Evolutionary conservation across 805 yeast genomes (phyloP).

Genomic region (Kluyveromyces lactis): DNA sequence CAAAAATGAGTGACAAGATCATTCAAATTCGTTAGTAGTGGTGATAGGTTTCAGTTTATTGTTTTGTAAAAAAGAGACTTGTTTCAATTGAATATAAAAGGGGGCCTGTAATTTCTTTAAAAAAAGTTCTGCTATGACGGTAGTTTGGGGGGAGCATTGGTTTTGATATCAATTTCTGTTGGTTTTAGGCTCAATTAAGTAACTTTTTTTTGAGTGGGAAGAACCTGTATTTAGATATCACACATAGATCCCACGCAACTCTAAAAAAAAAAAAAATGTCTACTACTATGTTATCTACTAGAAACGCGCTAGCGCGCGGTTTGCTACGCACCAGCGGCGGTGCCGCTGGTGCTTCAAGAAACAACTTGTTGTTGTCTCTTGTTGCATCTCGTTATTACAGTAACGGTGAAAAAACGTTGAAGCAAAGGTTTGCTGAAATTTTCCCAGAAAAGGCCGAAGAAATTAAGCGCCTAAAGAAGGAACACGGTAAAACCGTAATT

Average conservation of each 20-base stretch:
- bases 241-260: too few species aligned
- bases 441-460: slow-evolving; percentile 90
- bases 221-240: too few species aligned
- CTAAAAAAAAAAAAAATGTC: neutral
- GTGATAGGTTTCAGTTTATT: too few species aligned
- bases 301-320: slow-evolving; percentile 1
- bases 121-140: neutral
- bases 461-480: slow-evolving; percentile 73
- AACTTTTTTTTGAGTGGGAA: too few species aligned
- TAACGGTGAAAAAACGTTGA: slow-evolving; percentile 46
- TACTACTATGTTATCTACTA: neutral
- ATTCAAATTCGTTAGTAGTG: too few species aligned
- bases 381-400: slow-evolving; percentile 10
- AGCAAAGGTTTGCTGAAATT: slow-evolving; percentile 88
- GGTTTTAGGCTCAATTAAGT: too few species aligned
- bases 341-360: neutral
- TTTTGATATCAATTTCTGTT: too few species aligned
- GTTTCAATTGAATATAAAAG: neutral
- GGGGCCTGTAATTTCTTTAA: neutral
- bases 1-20: too few species aligned
- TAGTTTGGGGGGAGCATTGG: too few species aligned
- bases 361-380: slow-evolving; percentile 1
- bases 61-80: too few species aligned
- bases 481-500: slow-evolving; percentile 68
- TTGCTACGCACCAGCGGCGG: neutral